Base-by-base conservation (phyloP, 1,139 yeast species). In the Taphrina populina region DNA sequence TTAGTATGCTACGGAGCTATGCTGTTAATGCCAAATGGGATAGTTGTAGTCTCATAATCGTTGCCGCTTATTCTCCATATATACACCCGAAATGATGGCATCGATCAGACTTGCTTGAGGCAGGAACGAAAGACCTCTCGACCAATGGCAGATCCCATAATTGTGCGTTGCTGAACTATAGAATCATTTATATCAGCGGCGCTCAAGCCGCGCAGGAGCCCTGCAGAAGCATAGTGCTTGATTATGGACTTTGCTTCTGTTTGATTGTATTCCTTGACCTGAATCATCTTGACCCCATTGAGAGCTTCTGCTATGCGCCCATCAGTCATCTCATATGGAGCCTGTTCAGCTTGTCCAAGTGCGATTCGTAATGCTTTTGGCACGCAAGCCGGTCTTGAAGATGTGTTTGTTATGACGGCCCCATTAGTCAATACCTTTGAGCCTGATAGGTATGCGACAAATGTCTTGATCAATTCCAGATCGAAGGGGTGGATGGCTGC, bases 401-500 rank as follows among this genome's bases (percentile, higher is more conserved):
- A 49, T 13, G 58, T 55, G 17, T 57, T 45, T 1, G 58, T 55
- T 11, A 55, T 17, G 10, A 55, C 44, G 8, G 37, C 54, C n/a
- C 58, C 58, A 24, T 49, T 40, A 1, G 41, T 37, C 11, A 55
- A 34, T 21, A n/a, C 15, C 11, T 20, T 27, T 6, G 47, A 17
- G 36, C 60, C 60, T 17, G 35, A 27, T 17, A 57, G 44, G 30
- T 37, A 57, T 19, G 59, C 30, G 26, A 23, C 24, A 26, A 57
- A 41, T 8, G 35, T 37, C 13, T 27, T 45, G 10, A 47, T 15
- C 27, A 57, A 33, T 10, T 46, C 49, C 15, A 57, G 41, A 26
- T 57, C 60, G 13, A 23, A 40, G 7, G 59, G 56, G 37, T 46
- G 60, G 23, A 57, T 23, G n/a, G 51, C 29, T 2, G 20, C 32